A percentile compares a stretch with the other conserved stretches of the same genome.
phyloP scores from a whole-genome alignment of 768 basidiomycete species.

The Termitomyces sp. region DNA sequence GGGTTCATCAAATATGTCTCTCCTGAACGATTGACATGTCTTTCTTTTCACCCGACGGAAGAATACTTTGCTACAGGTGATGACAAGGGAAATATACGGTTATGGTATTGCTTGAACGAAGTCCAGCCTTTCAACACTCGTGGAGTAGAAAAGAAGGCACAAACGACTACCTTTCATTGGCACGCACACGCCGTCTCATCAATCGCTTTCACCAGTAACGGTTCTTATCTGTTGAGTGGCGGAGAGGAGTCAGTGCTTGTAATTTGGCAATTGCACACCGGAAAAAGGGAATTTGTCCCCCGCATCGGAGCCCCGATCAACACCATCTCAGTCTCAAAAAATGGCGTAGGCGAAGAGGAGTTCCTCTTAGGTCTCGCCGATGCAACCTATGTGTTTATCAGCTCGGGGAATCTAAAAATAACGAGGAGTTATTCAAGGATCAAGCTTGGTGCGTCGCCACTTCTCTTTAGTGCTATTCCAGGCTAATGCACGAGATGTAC shows the following conservation, averaged over 20 bases:
- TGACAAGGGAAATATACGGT: constrained; percentile 71
- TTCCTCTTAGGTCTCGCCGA: constrained; percentile 83
- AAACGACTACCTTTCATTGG: constrained; percentile 91
- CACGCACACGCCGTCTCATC: constrained; percentile 93
- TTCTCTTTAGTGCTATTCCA: not conserved
- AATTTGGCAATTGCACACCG: constrained; percentile 90
- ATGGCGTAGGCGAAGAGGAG: constrained; percentile 67
- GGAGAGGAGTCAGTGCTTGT: constrained; percentile 97
- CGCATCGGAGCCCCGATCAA: constrained; percentile 86
- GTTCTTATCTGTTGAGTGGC: constrained; percentile 89
- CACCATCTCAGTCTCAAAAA: constrained; percentile 57
- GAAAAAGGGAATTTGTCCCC: constrained; percentile 89
- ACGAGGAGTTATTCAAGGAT: constrained; percentile 71
- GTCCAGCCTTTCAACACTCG: constrained; percentile 43
- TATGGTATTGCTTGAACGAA: constrained; percentile 91
- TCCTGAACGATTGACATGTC: constrained; percentile 74
- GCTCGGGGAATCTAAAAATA: constrained; percentile 67
- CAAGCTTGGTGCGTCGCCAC: constrained; percentile 56
- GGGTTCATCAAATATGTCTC: constrained; percentile 85
- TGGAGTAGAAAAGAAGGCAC: constrained; percentile 74
- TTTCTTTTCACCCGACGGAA: constrained; percentile 85
- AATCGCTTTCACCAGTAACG: constrained; percentile 83
- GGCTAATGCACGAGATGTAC: not conserved
- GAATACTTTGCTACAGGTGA: constrained; percentile 98
- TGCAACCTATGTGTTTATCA: constrained; percentile 75